Conservation (phyloP, 2,329 filamentous ascomycete genomes). For the Aspergillus oerlinghausenensis region DNA sequence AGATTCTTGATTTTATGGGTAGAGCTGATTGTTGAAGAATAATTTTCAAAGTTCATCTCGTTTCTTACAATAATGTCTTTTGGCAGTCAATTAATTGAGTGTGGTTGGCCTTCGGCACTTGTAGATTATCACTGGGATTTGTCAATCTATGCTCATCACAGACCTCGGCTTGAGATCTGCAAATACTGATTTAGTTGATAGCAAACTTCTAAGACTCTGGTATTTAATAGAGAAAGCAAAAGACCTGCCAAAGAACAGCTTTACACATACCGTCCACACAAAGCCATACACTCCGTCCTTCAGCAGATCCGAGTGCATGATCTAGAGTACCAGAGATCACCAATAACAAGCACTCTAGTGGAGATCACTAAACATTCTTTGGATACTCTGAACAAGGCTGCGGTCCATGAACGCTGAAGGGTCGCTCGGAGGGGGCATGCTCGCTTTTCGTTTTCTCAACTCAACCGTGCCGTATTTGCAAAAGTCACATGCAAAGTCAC, state of each 20-base stretch:
- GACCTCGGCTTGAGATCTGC: not conserved
- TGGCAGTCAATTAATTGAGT: not conserved
- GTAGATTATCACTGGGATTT: not conserved
- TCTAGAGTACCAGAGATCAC: not conserved
- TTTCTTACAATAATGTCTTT: not conserved
- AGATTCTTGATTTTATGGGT: not conserved
- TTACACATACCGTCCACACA: not conserved
- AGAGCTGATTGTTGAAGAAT: not conserved
- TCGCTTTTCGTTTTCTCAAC: slow-evolving; percentile 53
- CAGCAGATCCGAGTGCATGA: not conserved
- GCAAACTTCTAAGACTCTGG: not conserved
- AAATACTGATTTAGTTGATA: not conserved
- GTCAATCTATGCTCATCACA: not conserved
- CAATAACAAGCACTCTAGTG: not conserved
- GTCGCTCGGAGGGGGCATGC: slow-evolving; percentile 21
- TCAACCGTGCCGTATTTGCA: slow-evolving; percentile 62
- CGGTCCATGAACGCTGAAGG: slow-evolving; percentile 8
- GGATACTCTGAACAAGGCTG: slow-evolving; percentile 10
- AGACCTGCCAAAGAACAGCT: not conserved
- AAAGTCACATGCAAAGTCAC: slow-evolving; percentile 73
- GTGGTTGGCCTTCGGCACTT: not conserved
- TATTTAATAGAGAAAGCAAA: not conserved
- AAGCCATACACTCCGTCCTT: not conserved
- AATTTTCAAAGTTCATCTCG: not conserved
- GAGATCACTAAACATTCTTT: slow-evolving; percentile 13